Conservation (phyloP, 192 early-diverging fungal species). For the Coemansia sp. region DNA sequence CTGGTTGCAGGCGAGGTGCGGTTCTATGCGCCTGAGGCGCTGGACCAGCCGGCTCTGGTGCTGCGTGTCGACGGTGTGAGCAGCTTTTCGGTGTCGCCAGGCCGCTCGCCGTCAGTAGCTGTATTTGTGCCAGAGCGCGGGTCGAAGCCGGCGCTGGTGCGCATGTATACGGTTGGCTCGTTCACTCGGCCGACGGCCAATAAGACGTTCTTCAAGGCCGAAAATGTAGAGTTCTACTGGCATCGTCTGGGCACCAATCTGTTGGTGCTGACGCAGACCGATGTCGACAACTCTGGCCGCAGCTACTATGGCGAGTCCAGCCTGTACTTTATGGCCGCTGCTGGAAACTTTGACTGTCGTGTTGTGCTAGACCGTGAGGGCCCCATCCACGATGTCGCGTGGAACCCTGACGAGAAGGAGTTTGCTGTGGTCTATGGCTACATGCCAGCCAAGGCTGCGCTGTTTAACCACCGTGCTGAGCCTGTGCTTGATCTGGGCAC, state of each 20-base stretch:
- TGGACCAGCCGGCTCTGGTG: conserved; percentile 45
- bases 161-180: conserved; percentile 79
- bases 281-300: conserved; percentile 91
- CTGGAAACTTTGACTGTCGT: conserved; percentile 90
- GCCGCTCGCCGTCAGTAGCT: conserved; percentile 75
- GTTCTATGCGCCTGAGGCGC: conserved; percentile 62
- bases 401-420: conserved; percentile 96
- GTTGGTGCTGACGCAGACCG: conserved; percentile 89
- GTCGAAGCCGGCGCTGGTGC: conserved; percentile 79
- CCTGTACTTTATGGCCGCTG: conserved; percentile 85
- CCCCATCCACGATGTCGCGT: conserved; percentile 93
- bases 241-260: conserved; percentile 84
- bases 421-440: conserved; percentile 94
- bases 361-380: conserved; percentile 83
- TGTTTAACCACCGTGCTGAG: conserved; percentile 90
- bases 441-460: conserved; percentile 89
- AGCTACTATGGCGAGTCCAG: conserved; percentile 98
- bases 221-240: conserved; percentile 92
- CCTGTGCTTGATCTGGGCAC: conserved; percentile 81
- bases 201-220: conserved; percentile 96
- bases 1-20: conserved; percentile 86
- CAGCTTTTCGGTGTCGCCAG: conserved; percentile 87
- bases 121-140: conserved; percentile 90
- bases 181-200: conserved; percentile 71
- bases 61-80: conserved; percentile 75